Base-by-base conservation (phyloP, 306 rosid genomes). In the Inga leiocalycina region DNA sequence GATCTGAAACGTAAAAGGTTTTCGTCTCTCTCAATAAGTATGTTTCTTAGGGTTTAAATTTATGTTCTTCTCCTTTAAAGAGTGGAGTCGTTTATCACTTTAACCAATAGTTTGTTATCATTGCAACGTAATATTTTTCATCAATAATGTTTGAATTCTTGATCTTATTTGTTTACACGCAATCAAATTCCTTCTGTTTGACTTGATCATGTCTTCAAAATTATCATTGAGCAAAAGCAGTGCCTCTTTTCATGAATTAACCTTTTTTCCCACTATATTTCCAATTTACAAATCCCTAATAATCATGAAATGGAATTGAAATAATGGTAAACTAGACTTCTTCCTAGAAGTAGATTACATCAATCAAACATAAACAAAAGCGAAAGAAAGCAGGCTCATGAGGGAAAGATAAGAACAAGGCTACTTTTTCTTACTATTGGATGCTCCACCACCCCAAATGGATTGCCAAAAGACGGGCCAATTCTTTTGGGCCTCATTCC, bases 401-500 rank as follows among this genome's bases (percentile, higher is more conserved):
- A 27, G 39, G 7, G 69, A 27, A 11, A 30, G 37, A 62, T 11
- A 12, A 62, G 3, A 62, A 62, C 6, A 67, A 32, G 41, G 19
- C 72, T 84, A 86, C 73, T 88, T 76, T 68, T 62, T 77, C 34
- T 67, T 67, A 1, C 24, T 2, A 20, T 57, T 73, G 17, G 93
- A 87, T 75, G 84, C 80, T 66, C 89, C 82, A 59, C 89, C 84
- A 66, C 90, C 88, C 82, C 89, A 5, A 73, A 91, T 13, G 49
- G 95, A 89, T 72, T 86, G 88, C 93, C 93, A 86, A 84, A 91
- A 89, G 9, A 91, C 91, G 74, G 95, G 95, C 90, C 91, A 88
- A 52, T 91, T 91, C 79, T 88, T 91, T 72, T 67, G 79, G 79
- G 95, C 93, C 80, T 89, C 95, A 35, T 82, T 89, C 95, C 95